phyloP scores from a whole-genome alignment of 495 filamentous ascomycete species.

The Physcia stellaris region DNA sequence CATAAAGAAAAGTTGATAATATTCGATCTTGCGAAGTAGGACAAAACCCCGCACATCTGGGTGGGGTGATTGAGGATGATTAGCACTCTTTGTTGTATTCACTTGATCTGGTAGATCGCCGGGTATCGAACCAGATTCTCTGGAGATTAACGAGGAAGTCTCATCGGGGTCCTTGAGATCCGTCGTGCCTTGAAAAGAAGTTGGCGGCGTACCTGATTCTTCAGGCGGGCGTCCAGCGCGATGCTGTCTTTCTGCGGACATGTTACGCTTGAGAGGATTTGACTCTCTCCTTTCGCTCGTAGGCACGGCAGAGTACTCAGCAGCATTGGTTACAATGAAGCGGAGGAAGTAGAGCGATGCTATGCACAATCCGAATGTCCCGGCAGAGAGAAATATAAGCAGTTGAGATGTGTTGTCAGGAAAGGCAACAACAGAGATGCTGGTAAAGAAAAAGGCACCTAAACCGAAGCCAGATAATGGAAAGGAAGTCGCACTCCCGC shows the following conservation, averaged over 20 bases:
- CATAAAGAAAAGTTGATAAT: constrained; percentile 78
- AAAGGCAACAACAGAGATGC: constrained; percentile 61
- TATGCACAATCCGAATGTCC: constrained; percentile 64
- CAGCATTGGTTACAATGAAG: constrained; percentile 56
- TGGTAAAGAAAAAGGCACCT: constrained; percentile 91
- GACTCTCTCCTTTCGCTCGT: constrained; percentile 34
- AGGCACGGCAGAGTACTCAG: constrained; percentile 50
- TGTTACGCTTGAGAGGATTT: constrained; percentile 46
- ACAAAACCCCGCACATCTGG: constrained; percentile 81
- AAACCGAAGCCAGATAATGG: constrained; percentile 86
- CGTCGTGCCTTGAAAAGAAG: too few species aligned
- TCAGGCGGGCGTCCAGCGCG: constrained; percentile 25
- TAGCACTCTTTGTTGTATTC: constrained; percentile 7
- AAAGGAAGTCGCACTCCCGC: constrained; percentile 88
- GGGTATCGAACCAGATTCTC: constrained; percentile 28
- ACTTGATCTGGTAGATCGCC: constrained; percentile 22
- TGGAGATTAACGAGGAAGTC: constrained; percentile 71
- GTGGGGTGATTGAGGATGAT: constrained; percentile 41
- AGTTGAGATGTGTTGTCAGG: constrained; percentile 72
- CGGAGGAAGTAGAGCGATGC: constrained; percentile 68
- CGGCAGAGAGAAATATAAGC: constrained; percentile 63
- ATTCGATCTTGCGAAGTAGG: constrained; percentile 62
- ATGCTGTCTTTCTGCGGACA: constrained; percentile 38
- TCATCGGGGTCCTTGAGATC: constrained; percentile 53
- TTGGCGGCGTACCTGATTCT: constrained; percentile 58